A percentile compares a stretch with the other conserved stretches of the same genome.
These are phyloP conservation scores for Pulveroboletus sp. DNA, from an alignment of 768 basidiomycete species.

Conservation along the genomic window DNA sequence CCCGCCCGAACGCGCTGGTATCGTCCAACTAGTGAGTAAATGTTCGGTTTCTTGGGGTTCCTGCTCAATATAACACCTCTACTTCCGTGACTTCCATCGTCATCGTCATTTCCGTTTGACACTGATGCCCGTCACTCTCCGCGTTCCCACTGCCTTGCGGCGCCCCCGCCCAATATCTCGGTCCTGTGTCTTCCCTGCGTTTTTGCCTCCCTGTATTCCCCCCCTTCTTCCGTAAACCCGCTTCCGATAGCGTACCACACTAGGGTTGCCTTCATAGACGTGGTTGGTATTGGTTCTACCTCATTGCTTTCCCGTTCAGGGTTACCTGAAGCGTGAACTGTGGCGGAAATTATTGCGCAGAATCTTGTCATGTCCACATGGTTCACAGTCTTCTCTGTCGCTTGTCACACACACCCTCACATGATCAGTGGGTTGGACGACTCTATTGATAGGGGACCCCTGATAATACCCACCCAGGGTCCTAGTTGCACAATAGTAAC, in stretches of 20 bases:
- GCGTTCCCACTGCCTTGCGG: conserved; percentile 8
- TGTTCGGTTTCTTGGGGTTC: background rate
- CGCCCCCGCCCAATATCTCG: conserved; percentile 4
- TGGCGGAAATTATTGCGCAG: conserved; percentile 7
- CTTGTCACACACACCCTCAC: background rate
- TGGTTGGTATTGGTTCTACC: background rate
- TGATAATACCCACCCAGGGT: background rate
- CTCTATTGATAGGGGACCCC: background rate
- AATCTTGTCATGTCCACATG: background rate
- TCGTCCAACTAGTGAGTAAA: conserved; percentile 73
- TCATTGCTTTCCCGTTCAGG: conserved; percentile 5
- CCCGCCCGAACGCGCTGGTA: conserved; percentile 65
- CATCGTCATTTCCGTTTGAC: conserved; percentile 20
- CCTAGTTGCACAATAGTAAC: background rate
- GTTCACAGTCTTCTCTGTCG: background rate
- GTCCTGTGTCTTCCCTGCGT: conserved; percentile 9
- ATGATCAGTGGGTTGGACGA: background rate
- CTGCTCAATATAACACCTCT: conserved; percentile 10
- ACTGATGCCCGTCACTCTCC: conserved; percentile 23
- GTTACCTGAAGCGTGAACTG: conserved; percentile 1
- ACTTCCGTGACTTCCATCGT: conserved; percentile 4
- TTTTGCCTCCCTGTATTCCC: conserved; percentile 5
- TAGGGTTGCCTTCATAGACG: conserved; percentile 29
- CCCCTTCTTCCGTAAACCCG: conserved; percentile 13
- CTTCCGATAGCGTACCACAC: conserved; percentile 26